These are phyloP conservation scores for Pleurotus djamor DNA, from an alignment of 768 basidiomycete genomes.

Conservation along the genomic window DNA sequence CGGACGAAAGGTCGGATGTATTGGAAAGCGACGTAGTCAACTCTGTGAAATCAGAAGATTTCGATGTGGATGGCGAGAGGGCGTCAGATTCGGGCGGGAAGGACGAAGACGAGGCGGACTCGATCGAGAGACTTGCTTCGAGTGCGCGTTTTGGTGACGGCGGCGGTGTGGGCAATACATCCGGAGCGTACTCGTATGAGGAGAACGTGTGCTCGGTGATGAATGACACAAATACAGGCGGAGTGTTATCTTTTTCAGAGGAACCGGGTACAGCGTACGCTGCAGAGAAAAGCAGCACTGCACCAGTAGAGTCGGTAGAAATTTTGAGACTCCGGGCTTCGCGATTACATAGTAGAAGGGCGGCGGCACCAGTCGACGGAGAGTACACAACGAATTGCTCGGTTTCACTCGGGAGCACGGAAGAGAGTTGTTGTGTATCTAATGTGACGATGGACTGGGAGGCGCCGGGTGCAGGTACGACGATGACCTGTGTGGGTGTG, in stretches of 20 bases:
- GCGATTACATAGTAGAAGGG: background rate
- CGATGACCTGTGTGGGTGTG: conserved; percentile 7
- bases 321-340: background rate
- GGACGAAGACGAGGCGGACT: background rate
- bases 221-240: background rate
- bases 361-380: background rate
- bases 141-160: background rate
- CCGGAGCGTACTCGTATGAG: background rate
- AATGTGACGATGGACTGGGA: background rate
- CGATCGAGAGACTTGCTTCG: background rate
- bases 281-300: background rate
- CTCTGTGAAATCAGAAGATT: background rate
- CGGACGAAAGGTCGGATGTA: background rate
- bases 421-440: conserved; percentile 2
- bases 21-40: background rate
- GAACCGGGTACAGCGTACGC: background rate
- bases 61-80: background rate
- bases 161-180: background rate
- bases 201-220: background rate
- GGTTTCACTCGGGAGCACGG: conserved; percentile 8
- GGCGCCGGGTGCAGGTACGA: conserved; percentile 7
- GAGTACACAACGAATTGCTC: conserved; percentile 15
- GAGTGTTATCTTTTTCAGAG: background rate
- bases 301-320: background rate
- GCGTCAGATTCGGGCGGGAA: background rate